A percentile compares a stretch with the other conserved stretches of the same genome.
phyloP scores from a whole-genome alignment of 495 filamentous ascomycete species.

The Penicillium steckii region DNA sequence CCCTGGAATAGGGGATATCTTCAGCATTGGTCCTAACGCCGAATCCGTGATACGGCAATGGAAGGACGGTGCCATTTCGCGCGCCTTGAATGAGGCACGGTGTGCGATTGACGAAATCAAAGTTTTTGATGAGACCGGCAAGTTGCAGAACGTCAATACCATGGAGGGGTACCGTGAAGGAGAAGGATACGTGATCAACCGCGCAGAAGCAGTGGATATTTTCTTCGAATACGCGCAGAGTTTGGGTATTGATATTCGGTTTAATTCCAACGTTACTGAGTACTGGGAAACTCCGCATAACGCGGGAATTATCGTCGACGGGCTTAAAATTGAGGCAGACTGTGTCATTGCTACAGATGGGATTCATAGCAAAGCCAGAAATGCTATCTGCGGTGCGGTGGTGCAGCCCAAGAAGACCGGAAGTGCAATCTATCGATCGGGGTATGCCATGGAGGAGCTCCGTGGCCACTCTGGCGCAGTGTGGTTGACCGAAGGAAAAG shows the following conservation, averaged over 20 bases:
- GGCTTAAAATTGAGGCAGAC: slow-evolving; percentile 3
- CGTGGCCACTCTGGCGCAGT: neutral
- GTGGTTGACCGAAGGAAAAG: slow-evolving; percentile 4
- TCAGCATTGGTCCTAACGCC: slow-evolving; percentile 57
- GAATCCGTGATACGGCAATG: slow-evolving; percentile 52
- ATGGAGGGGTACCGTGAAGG: neutral
- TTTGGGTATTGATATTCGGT: slow-evolving; percentile 11
- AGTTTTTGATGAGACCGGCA: neutral
- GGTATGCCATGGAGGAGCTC: slow-evolving; percentile 1
- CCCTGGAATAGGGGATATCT: slow-evolving; percentile 52
- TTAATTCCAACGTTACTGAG: slow-evolving; percentile 3
- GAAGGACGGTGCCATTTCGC: slow-evolving; percentile 37
- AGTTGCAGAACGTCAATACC: neutral
- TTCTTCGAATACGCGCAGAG: neutral
- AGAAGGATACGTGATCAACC: neutral
- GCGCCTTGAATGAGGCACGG: neutral
- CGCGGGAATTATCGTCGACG: slow-evolving; percentile 11
- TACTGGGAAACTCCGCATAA: slow-evolving; percentile 13
- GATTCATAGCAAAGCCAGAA: slow-evolving; percentile 20
- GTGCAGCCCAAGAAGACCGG: neutral
- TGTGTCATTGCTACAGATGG: slow-evolving; percentile 44
- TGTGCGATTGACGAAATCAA: neutral
- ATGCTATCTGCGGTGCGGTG: slow-evolving; percentile 30
- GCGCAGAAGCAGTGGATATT: neutral
- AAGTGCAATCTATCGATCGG: slow-evolving; percentile 1